Evolutionary conservation across 345 rosid genomes (phyloP).

Genomic region (Pistacia vera): DNA sequence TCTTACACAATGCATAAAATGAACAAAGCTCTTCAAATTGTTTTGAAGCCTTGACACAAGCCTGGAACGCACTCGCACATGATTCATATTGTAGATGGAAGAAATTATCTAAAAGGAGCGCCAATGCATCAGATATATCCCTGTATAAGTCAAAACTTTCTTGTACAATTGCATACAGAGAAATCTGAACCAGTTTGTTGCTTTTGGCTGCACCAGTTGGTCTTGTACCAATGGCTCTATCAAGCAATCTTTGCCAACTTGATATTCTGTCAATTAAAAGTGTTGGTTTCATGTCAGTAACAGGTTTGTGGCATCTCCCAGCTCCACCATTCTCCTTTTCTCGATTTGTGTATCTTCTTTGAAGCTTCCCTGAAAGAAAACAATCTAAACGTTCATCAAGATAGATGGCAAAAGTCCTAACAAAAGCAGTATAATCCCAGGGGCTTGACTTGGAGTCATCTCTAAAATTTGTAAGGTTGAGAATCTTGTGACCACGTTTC

Average conservation of each 20-base stretch:
- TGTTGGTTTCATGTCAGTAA: slow-evolving; percentile 65
- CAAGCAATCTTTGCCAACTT: slow-evolving; percentile 76
- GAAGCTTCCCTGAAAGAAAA: slow-evolving; percentile 68
- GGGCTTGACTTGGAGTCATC: slow-evolving; percentile 75
- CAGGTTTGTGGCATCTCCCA: slow-evolving; percentile 32
- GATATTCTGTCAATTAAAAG: slow-evolving; percentile 59
- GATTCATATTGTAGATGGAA: slow-evolving; percentile 67
- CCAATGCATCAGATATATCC: slow-evolving; percentile 68
- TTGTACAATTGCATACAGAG: slow-evolving; percentile 53
- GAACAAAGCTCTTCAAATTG: slow-evolving; percentile 68
- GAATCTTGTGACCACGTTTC: slow-evolving; percentile 77
- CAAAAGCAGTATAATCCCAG: slow-evolving; percentile 73
- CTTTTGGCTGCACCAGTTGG: slow-evolving; percentile 67
- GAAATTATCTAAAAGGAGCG: slow-evolving; percentile 64
- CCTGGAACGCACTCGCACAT: slow-evolving; percentile 63
- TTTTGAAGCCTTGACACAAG: slow-evolving; percentile 59
- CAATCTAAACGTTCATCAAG: slow-evolving; percentile 79
- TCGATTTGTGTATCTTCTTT: slow-evolving; percentile 36
- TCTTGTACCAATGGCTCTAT: slow-evolving; percentile 58
- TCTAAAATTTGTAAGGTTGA: slow-evolving; percentile 65
- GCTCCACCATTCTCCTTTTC: slow-evolving; percentile 7
- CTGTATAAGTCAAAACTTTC: slow-evolving; percentile 85
- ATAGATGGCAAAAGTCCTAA: slow-evolving; percentile 63
- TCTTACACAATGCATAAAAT: slow-evolving; percentile 60
- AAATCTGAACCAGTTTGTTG: slow-evolving; percentile 50